phyloP scores from a whole-genome alignment of 495 filamentous ascomycete species.

The Penicillium angulare region DNA sequence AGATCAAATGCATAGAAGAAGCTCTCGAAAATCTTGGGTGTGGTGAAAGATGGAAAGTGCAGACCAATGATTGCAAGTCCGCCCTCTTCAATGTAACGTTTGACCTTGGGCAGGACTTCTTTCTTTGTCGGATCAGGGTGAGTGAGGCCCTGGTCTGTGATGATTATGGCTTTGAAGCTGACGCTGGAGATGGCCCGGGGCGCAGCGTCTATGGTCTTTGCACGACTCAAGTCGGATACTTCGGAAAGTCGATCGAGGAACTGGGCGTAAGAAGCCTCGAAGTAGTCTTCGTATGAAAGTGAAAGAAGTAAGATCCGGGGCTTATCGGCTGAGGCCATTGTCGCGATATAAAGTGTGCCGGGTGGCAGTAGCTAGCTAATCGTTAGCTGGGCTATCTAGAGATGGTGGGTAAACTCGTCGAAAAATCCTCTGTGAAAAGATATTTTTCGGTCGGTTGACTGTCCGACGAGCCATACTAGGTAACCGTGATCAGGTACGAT shows the following conservation, averaged over 20 bases:
- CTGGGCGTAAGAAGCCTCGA: conserved; percentile 13
- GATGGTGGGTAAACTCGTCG: too few species aligned
- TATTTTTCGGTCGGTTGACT: too few species aligned
- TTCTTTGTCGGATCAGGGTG: background rate
- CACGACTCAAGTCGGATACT: conserved; percentile 11
- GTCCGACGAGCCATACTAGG: too few species aligned
- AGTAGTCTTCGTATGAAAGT: conserved; percentile 12
- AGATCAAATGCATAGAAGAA: conserved; percentile 32
- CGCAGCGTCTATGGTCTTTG: conserved; percentile 12
- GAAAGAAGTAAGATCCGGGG: conserved; percentile 18
- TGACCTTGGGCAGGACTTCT: conserved; percentile 11
- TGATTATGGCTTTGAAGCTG: conserved; percentile 16
- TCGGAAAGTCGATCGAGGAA: conserved; percentile 6
- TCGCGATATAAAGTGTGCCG: too few species aligned
- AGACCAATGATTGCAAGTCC: conserved; percentile 29
- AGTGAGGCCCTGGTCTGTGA: conserved; percentile 18
- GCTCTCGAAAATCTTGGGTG: conserved; percentile 13
- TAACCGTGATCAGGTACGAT: too few species aligned
- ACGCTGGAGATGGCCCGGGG: background rate
- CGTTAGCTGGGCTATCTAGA: too few species aligned
- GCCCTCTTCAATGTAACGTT: conserved; percentile 15
- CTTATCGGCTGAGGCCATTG: background rate
- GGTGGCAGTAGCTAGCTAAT: too few species aligned
- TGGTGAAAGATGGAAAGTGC: conserved; percentile 27
- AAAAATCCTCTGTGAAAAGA: too few species aligned